phyloP scores from a whole-genome alignment of 805 yeast species.

The Yamadazyma nakazawae region DNA sequence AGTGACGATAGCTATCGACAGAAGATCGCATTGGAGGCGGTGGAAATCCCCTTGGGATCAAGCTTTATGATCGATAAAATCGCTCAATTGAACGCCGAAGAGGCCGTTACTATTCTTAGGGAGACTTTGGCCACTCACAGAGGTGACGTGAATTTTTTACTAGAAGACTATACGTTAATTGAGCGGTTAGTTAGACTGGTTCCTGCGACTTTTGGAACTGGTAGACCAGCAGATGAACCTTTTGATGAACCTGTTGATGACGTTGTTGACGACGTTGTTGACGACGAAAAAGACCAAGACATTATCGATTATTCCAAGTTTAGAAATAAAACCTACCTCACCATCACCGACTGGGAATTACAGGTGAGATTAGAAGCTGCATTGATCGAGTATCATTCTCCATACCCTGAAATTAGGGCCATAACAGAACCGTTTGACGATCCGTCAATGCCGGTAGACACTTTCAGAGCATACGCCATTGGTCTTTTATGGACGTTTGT shows the following conservation, averaged over 20 bases:
- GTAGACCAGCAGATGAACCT: neutral
- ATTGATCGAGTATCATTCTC: conserved; percentile 37
- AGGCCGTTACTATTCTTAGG: conserved; percentile 31
- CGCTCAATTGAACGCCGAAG: conserved; percentile 17
- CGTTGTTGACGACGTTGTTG: neutral
- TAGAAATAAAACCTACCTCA: conserved; percentile 21
- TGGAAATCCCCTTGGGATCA: conserved; percentile 12
- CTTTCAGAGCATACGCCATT: conserved; percentile 38
- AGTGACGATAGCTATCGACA: conserved; percentile 18
- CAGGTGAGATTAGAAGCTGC: conserved; percentile 37
- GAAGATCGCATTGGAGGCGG: conserved; percentile 7
- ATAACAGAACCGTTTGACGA: conserved; percentile 40
- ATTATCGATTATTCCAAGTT: conserved; percentile 9
- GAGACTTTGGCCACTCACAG: conserved; percentile 34
- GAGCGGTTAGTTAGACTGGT: conserved; percentile 14
- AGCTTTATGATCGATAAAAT: conserved; percentile 30
- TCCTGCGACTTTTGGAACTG: conserved; percentile 1
- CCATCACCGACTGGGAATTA: conserved; percentile 31
- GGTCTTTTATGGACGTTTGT: conserved; percentile 40
- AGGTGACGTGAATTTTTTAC: conserved; percentile 34
- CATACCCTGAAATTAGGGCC: conserved; percentile 40
- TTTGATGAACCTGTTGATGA: neutral
- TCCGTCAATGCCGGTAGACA: conserved; percentile 28
- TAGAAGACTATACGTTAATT: conserved; percentile 32
- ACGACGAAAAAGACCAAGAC: neutral